These are phyloP conservation scores for Tephrocybe sp. DNA, from an alignment of 768 basidiomycete genomes.

Conservation along the genomic window DNA sequence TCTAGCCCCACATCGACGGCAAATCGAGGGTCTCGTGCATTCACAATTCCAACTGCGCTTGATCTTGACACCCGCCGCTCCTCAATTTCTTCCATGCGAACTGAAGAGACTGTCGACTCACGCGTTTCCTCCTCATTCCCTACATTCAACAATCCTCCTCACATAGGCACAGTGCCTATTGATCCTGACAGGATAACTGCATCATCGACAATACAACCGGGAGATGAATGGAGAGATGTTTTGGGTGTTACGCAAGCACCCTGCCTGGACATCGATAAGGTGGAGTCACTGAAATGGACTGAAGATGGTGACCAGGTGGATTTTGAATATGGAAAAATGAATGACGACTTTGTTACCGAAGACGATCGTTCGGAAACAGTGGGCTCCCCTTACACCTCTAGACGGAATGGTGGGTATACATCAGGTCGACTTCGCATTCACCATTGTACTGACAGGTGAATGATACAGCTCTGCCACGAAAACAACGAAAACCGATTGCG, in stretches of 20 bases:
- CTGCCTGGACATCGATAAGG: constrained; percentile 1
- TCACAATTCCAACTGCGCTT: constrained; percentile 17
- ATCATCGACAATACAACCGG: not conserved
- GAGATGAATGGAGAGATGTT: constrained; percentile 15
- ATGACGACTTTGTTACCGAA: constrained; percentile 5
- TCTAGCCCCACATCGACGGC: constrained; percentile 19
- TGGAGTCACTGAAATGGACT: constrained; percentile 11
- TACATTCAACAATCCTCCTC: constrained; percentile 28
- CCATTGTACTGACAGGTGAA: not conserved
- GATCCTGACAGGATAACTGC: constrained; percentile 11
- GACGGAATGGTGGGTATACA: constrained; percentile 7
- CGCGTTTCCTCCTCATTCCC: constrained; percentile 33
- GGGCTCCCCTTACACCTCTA: not conserved
- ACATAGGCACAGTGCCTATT: constrained; percentile 8
- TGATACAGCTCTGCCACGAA: constrained; percentile 13
- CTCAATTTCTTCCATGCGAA: constrained; percentile 9
- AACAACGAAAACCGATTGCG: constrained; percentile 25
- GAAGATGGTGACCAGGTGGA: constrained; percentile 17
- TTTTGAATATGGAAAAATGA: constrained; percentile 5
- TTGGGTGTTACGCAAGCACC: constrained; percentile 4
- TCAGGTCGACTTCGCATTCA: not conserved
- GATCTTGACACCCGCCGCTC: constrained; percentile 10
- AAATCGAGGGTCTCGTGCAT: constrained; percentile 17
- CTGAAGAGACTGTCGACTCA: constrained; percentile 20
- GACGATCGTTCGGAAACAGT: constrained; percentile 4